Conservation (phyloP, 192 early-diverging fungal species). For the Pecoramyces ruminantium region DNA sequence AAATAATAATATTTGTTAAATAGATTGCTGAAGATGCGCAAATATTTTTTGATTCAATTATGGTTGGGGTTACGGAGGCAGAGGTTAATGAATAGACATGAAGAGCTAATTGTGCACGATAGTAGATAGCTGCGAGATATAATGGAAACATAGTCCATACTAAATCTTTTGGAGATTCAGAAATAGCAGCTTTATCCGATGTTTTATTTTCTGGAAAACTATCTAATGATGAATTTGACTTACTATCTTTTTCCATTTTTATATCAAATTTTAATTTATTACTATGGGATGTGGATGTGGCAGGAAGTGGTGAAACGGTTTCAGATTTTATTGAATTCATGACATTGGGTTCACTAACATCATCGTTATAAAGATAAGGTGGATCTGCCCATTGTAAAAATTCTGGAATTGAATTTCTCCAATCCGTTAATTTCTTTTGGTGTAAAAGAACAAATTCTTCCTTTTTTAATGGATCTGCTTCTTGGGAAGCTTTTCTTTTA, state of each 20-base stretch:
- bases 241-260: too few species aligned
- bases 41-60: not conserved
- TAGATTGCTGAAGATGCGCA: not conserved
- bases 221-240: too few species aligned
- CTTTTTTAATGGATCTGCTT: not conserved
- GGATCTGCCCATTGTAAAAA: not conserved
- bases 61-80: not conserved
- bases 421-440: not conserved
- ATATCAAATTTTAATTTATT: too few species aligned
- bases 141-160: not conserved
- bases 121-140: not conserved
- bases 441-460: not conserved
- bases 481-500: not conserved
- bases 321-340: too few species aligned
- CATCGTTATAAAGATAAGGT: not conserved
- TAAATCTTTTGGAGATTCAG: not conserved
- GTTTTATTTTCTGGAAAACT: too few species aligned
- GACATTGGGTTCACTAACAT: too few species aligned
- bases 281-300: too few species aligned
- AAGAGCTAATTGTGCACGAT: not conserved
- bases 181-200: too few species aligned
- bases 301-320: too few species aligned
- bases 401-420: not conserved
- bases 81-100: not conserved
- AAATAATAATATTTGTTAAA: not conserved